Percentiles rank a stretch among this genome's conserved stretches.
phyloP scores from a whole-genome alignment of 2,329 filamentous ascomycete species.

The Curvularia lunata region DNA sequence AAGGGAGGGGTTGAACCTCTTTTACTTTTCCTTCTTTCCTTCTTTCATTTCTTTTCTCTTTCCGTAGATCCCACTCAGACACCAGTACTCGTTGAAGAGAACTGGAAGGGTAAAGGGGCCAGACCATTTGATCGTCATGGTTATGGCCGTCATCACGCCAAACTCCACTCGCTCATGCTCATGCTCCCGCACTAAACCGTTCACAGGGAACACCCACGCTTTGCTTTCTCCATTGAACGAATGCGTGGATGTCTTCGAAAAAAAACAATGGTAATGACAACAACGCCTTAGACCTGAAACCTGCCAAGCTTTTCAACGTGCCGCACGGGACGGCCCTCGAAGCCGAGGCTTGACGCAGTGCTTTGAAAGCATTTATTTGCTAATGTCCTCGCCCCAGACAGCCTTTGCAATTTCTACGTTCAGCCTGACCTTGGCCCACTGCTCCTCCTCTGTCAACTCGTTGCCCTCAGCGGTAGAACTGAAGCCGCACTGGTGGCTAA shows the following conservation, averaged over 20 bases:
- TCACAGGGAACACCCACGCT: background rate
- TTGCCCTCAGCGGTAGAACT: slow-evolving; percentile 64
- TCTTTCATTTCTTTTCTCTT: background rate
- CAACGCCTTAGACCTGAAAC: background rate
- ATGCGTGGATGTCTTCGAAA: background rate
- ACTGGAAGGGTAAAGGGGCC: background rate
- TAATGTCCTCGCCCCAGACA: slow-evolving; percentile 61
- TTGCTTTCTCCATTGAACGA: background rate
- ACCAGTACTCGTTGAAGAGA: background rate
- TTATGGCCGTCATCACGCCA: background rate
- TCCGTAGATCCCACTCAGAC: background rate
- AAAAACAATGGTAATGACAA: background rate
- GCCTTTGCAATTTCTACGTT: slow-evolving; percentile 64
- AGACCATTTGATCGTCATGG: background rate
- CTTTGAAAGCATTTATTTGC: slow-evolving; percentile 1
- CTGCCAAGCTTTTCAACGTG: background rate
- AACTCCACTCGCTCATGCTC: background rate
- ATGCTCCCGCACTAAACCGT: background rate
- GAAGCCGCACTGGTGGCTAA: slow-evolving; percentile 66
- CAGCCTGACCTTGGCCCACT: slow-evolving; percentile 63
- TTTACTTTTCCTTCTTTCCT: background rate
- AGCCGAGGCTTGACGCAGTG: background rate
- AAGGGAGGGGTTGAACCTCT: background rate
- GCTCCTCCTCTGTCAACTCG: slow-evolving; percentile 62
- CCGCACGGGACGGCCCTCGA: background rate